phyloP scores from a whole-genome alignment of 2,329 filamentous ascomycete genomes.

The Alternaria sp. region DNA sequence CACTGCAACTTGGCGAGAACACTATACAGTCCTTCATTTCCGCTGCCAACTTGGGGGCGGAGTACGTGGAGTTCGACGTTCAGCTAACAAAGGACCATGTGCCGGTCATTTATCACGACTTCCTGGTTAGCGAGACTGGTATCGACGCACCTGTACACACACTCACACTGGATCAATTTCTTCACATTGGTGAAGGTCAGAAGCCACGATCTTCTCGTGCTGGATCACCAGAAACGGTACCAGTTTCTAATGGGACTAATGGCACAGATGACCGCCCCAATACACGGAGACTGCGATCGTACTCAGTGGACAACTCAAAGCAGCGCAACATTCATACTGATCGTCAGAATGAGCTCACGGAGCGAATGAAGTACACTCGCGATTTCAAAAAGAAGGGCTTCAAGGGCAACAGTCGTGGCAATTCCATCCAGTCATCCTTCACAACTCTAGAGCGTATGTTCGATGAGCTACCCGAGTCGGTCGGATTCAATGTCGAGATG shows the following conservation, averaged over 20 bases:
- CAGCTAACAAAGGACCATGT: constrained; percentile 99
- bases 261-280: constrained; percentile 28
- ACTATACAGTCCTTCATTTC: constrained; percentile 95
- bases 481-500: constrained; percentile 98
- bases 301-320: constrained; percentile 65
- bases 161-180: constrained; percentile 91
- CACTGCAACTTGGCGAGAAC: constrained; percentile 94
- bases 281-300: constrained; percentile 60
- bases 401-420: constrained; percentile 93
- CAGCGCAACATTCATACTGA: constrained; percentile 53
- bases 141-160: constrained; percentile 97
- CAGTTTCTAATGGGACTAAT: constrained; percentile 25
- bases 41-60: constrained; percentile 87
- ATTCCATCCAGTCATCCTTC: constrained; percentile 95
- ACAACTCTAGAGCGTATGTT: constrained; percentile 95
- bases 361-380: constrained; percentile 96
- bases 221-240: constrained; percentile 53
- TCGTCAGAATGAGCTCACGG: constrained; percentile 65
- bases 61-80: constrained; percentile 81
- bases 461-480: constrained; percentile 77
- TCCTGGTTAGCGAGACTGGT: constrained; percentile 95
- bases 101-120: constrained; percentile 98
- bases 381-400: constrained; percentile 95
- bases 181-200: constrained; percentile 77
- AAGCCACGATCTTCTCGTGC: constrained; percentile 59